Evolutionary conservation across 441 rosid species (phyloP), one percentile per base, ranked within the genome.

Genomic region (Corymbia calophylla): DNA sequence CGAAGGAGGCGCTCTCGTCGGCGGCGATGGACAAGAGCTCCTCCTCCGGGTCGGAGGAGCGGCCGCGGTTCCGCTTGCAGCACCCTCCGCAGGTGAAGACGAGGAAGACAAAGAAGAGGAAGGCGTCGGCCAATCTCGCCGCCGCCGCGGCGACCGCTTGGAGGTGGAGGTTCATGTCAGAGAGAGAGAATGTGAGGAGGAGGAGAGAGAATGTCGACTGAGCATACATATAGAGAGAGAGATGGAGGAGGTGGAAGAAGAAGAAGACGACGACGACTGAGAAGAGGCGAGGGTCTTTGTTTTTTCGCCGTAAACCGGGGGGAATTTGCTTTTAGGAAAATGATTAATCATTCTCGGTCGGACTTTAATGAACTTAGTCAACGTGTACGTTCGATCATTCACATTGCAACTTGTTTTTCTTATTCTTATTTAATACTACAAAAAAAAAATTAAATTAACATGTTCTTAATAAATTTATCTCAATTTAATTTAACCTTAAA

Each of bases 1-100:
- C 97, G 55, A 95, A 97, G 25, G 92, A 77, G 19, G 94, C 94
- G 88, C 93, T 95, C 31, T 93, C 95, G 31, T 60, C 93, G 73
- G 80, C 68, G 2, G 90, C 48, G 44, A 91, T 29, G 62, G 93
- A 89, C 53, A 90, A 82, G 86, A 44, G 91, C 2, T 90, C 91
- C 39, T 90, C 91, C 32, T 21, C 86, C 29, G 84, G 19, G 87
- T 14, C 44, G 6, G 90, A 48, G 51, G 11, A 89, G 19, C 51
- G 91, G 64, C 86, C 66, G 56, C 62, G 31, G 1, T 51, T 25
- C 6, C 31, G 84, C 4, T 7, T 56, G 44, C 31, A 1, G 35
- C n/a, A 1, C 51, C 44, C 44, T 39, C 44, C 39, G 89, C 95
- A 95, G 87, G 93, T 1, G 90, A 91, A 2, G 87, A 88, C 16